Evolutionary conservation across 345 rosid species (phyloP), one percentile per base, ranked within the genome.

Genomic region (Arabidopsis suecica): DNA sequence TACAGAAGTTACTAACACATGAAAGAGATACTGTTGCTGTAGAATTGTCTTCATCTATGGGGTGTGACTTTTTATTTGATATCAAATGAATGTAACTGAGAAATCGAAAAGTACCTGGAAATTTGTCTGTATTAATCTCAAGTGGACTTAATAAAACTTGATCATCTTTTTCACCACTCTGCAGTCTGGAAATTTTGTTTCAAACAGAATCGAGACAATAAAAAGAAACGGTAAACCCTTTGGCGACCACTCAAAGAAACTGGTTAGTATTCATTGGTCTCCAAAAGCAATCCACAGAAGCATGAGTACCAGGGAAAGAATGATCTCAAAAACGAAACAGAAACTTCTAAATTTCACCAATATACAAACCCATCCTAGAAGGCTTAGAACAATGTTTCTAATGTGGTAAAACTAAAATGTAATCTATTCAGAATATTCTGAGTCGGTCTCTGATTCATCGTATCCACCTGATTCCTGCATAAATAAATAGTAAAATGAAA

Each of bases 401-500:
- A 55, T 53, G 69, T 54, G 53, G 72, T 73, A 77, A 44, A 51
- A 38, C 37, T 33, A 74, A 50, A 62, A 51, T 30, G 32, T 42
- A 72, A 54, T 78, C 79, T 83, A 86, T 51, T 80, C 84, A 40
- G 88, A 88, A 62, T 60, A 87, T 25, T 91, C 93, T 1, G 96
- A 88, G 64, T 85, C 88, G 1, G 84, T 86, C 64, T 87, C 97
- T 7, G 78, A 76, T 80, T 87, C 91, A 54, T 82, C 81, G 60
- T 65, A 76, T 67, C 85, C 92, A 28, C 91, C 89, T 7, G 82
- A 86, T 83, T 86, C 97, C 98, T 91, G 86, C 83, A 81, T 48
- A 30, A 53, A 3, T 20, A 62, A 10, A 48, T 57, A 75, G 40
- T 33, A 62, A 68, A 44, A 68, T 16, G 61, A 55, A 73, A 65